These are phyloP conservation scores for Hanseniaspora mollemarum DNA, from an alignment of 805 yeast species.

Conservation along the genomic window DNA sequence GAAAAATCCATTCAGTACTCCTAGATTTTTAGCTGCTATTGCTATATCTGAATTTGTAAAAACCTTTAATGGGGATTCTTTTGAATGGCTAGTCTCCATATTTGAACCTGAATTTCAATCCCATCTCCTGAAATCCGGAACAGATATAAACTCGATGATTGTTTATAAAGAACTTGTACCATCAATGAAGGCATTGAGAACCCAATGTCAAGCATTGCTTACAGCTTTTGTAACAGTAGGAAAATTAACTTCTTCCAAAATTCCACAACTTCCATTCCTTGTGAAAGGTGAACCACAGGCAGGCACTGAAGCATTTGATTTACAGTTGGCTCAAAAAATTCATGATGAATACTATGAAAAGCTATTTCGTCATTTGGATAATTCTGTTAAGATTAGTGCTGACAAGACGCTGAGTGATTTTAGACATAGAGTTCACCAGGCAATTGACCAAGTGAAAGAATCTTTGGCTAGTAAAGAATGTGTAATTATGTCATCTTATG, in stretches of 20 bases:
- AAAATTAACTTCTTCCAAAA: slow-evolving; percentile 52
- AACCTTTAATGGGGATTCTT: slow-evolving; percentile 20
- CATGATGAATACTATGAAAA: slow-evolving; percentile 55
- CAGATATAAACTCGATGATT: not conserved
- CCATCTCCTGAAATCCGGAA: not conserved
- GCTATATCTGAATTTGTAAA: slow-evolving; percentile 58
- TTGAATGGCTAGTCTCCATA: slow-evolving; percentile 18
- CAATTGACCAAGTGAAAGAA: slow-evolving; percentile 57
- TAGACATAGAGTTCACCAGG: slow-evolving; percentile 49
- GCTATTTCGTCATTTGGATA: slow-evolving; percentile 48
- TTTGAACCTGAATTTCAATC: slow-evolving; percentile 38
- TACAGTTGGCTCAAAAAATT: slow-evolving; percentile 64
- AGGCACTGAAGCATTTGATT: slow-evolving; percentile 82
- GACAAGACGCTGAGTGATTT: slow-evolving; percentile 70
- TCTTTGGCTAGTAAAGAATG: slow-evolving; percentile 41
- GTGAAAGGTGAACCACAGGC: slow-evolving; percentile 93
- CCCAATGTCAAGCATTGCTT: slow-evolving; percentile 74
- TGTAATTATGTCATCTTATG: slow-evolving; percentile 60
- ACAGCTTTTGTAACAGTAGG: slow-evolving; percentile 69
- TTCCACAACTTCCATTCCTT: slow-evolving; percentile 76
- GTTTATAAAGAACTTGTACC: slow-evolving; percentile 68
- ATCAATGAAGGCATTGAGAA: slow-evolving; percentile 68
- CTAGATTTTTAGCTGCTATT: slow-evolving; percentile 59
- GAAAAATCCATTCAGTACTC: slow-evolving; percentile 62
- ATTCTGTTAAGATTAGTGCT: slow-evolving; percentile 59